Base-by-base conservation (phyloP, 768 basidiomycete species). In the Rhodotorula diobovata region DNA sequence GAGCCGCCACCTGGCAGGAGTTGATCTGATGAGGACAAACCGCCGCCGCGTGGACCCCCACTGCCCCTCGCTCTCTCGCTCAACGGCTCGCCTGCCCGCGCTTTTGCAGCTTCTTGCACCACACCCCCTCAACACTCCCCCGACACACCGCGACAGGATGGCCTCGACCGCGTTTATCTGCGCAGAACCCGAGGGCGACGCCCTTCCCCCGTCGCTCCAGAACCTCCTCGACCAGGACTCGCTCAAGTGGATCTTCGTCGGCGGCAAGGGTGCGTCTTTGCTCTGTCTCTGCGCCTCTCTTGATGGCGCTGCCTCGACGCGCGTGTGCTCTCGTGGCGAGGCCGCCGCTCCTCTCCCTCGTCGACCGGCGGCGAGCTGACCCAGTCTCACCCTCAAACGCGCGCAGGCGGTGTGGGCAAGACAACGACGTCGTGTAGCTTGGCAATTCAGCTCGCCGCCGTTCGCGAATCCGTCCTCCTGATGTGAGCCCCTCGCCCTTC, bases 161-260 rank as follows among this genome's bases (percentile, higher is more conserved):
- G 48, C 70, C 9, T 43, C 65, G 1, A 59, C 66, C 30, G 45
- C 61, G 0, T 71, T 56, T 34, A 48, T 72, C 48, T 70, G 68
- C 37, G 70, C 68, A 21, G 74, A 75, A 56, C 71, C 67, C 5
- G 74, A 70, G 15, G 84, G 87, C 66, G 88, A 89, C 76, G 83
- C 85, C 4, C 85, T 95, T 53, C 85, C 86, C 25, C 87, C 95
- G 30, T 93, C 92, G 28, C 87, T 99, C 15, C 92, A 96, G 83
- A 97, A 96, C 79, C 84, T 99, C 60, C 82, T 99, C 41, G 94
- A 97, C 81, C 95, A 99, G 82, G 59, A 64, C 21, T 61, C 77
- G 51, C 82, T 97, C 71, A 96, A 97, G 80, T 99, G 95, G 95
- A 97, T 99, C 79, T 99, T 99, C 80, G 98, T 96, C 79, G 95